Percentiles rank a stretch among this genome's conserved stretches.
Conservation (phyloP, 352 stramenopile genomes). For the Pythium sukuiense region DNA sequence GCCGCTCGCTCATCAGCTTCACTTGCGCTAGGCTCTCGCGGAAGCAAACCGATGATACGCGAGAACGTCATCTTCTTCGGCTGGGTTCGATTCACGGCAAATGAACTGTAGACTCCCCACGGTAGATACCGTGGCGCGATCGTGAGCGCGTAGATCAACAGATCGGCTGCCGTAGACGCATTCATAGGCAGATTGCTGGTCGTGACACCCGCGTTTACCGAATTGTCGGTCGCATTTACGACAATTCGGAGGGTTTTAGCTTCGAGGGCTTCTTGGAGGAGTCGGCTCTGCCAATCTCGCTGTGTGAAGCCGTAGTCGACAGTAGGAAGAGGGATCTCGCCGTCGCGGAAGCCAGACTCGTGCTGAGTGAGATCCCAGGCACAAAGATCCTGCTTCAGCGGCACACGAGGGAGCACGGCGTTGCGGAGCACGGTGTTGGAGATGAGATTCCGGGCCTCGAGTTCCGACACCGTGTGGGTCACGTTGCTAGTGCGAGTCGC, state of each 20-base stretch:
- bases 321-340: background rate
- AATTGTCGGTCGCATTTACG: conserved; percentile 9
- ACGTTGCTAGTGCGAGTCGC: background rate
- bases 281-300: conserved; percentile 9
- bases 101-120: background rate
- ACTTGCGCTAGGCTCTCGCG: background rate
- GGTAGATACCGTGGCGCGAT: background rate
- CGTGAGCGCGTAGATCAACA: conserved; percentile 10
- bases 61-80: background rate
- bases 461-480: background rate
- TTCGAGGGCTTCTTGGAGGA: background rate
- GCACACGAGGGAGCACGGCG: conserved; percentile 1
- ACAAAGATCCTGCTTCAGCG: background rate
- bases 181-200: conserved; percentile 19
- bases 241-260: background rate
- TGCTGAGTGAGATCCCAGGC: background rate
- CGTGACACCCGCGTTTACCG: background rate
- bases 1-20: background rate
- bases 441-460: background rate
- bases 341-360: background rate
- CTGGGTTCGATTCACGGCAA: background rate
- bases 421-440: conserved; percentile 9
- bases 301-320: conserved; percentile 11
- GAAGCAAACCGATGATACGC: background rate
- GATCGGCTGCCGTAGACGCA: conserved; percentile 14